Conservation (phyloP, 805 yeast species). For the Saccharomycopsis synnaedendra region DNA sequence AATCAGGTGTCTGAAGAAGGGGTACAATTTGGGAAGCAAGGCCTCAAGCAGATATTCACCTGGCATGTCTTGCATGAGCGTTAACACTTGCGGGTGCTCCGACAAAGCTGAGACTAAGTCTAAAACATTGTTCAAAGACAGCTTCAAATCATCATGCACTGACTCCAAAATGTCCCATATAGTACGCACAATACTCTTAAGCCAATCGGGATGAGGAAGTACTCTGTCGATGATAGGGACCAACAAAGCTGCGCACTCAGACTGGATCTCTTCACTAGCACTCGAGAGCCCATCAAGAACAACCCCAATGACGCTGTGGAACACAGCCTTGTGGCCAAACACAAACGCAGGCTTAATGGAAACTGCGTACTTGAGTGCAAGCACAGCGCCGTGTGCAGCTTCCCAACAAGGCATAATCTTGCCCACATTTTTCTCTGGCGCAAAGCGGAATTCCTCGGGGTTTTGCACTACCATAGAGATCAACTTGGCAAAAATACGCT, state of each 20-base stretch:
- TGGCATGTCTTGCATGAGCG: slow-evolving; percentile 47
- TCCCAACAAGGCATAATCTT: slow-evolving; percentile 68
- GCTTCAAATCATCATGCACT: slow-evolving; percentile 83
- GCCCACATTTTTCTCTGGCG: slow-evolving; percentile 27
- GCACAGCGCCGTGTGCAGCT: slow-evolving; percentile 96
- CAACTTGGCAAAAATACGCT: slow-evolving; percentile 54
- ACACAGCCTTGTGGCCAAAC: slow-evolving; percentile 37
- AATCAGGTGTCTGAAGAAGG: slow-evolving; percentile 89
- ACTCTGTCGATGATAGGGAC: slow-evolving; percentile 52
- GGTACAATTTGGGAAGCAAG: slow-evolving; percentile 84
- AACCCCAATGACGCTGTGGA: slow-evolving; percentile 68
- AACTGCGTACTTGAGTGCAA: slow-evolving; percentile 86
- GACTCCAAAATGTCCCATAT: slow-evolving; percentile 87
- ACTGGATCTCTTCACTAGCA: slow-evolving; percentile 90
- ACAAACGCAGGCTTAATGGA: slow-evolving; percentile 79
- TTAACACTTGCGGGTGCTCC: slow-evolving; percentile 66
- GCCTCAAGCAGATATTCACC: slow-evolving; percentile 44
- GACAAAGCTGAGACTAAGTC: slow-evolving; percentile 83
- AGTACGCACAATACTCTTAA: slow-evolving; percentile 32
- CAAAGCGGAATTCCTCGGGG: slow-evolving; percentile 19
- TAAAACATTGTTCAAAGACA: slow-evolving; percentile 94
- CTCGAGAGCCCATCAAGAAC: slow-evolving; percentile 77
- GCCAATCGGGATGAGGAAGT: slow-evolving; percentile 22
- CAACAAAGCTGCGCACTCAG: slow-evolving; percentile 89
- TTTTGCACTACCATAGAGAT: slow-evolving; percentile 62